Base-by-base conservation (phyloP, 257 asterid genomes). In the Datura wrightii region DNA sequence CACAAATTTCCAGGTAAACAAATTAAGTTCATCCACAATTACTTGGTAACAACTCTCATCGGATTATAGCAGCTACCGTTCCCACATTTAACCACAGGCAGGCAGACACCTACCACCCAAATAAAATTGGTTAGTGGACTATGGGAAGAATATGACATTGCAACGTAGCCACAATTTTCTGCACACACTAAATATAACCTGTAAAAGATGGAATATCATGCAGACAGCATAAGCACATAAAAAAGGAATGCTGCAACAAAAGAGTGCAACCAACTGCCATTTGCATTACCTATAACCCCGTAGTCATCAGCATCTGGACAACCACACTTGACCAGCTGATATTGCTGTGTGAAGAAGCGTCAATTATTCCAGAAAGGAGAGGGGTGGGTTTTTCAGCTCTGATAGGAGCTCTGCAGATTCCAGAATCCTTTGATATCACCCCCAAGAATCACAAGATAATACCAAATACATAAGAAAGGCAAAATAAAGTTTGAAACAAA, bases 81-180 rank as follows among this genome's bases (percentile, higher is more conserved):
- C 5, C 46, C 62, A 50, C 14, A 36, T 31, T 24, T 46, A 7
- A 58, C 81, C 81, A 76, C 81, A 50, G 81, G 62, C 41, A 76
- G 62, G 60, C 14, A 74, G n/a, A 50, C 81, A 76, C 46, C 62
- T 7, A 50, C 81, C 81, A 76, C 59, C 79, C 81, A 74, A 74
- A 74, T 74, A 24, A 48, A 76, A 50, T 24, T 24, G 81, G 81
- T 11, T 6, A 48, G 60, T 24, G 81, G 24, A 76, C 81, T 76
- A 7, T 6, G 8, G 24, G 10, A 71, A 76, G 60, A 76, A 11
- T 13, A 13, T 74, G 15, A 50, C 13, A 74, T 74, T 34, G 39
- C 42, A 24, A 11, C 7, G 7, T 11, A 19, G 42, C 81, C 44
- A 48, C 81, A 74, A 74, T 48, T 24, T 72, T 7, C 80, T 11